These are phyloP conservation scores for Gryganskiella cystojenkinii DNA, from an alignment of 192 early-diverging fungal species.

Conservation along the genomic window DNA sequence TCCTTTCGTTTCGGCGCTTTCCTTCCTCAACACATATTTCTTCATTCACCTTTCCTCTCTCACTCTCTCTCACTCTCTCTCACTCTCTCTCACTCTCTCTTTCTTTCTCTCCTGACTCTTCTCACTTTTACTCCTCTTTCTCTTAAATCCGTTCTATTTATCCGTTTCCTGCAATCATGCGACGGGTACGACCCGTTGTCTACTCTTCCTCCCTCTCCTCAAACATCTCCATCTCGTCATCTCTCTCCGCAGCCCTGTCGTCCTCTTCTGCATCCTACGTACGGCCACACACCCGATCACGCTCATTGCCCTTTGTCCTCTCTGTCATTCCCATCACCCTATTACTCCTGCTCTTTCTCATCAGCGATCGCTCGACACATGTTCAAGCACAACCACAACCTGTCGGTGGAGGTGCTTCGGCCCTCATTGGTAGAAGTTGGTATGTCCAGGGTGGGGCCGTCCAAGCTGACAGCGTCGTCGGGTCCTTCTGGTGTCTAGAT, in stretches of 20 bases:
- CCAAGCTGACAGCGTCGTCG: conserved; percentile 15
- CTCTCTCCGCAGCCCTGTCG: not conserved
- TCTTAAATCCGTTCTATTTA: not conserved
- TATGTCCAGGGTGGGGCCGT: conserved; percentile 40
- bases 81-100: not conserved
- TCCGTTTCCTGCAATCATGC: not conserved
- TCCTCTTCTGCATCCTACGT: not conserved
- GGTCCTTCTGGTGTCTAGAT: conserved; percentile 28
- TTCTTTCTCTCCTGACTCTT: not conserved
- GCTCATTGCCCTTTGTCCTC: not conserved
- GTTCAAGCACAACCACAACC: conserved; percentile 34
- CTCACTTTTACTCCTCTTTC: not conserved
- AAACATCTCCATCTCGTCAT: conserved; percentile 2
- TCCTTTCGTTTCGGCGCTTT: not conserved
- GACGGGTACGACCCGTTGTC: not conserved
- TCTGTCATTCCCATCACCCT: not conserved
- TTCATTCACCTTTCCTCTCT: not conserved
- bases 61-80: not conserved
- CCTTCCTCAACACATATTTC: not conserved
- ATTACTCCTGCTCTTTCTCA: not conserved
- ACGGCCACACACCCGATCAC: not conserved
- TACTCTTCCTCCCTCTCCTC: not conserved
- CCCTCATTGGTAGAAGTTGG: conserved; percentile 17
- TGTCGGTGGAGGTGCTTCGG: conserved; percentile 24
- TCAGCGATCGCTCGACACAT: not conserved